Evolutionary conservation across 495 filamentous ascomycete genomes (phyloP).

Genomic region (Hypoxylon crocopeplum): DNA sequence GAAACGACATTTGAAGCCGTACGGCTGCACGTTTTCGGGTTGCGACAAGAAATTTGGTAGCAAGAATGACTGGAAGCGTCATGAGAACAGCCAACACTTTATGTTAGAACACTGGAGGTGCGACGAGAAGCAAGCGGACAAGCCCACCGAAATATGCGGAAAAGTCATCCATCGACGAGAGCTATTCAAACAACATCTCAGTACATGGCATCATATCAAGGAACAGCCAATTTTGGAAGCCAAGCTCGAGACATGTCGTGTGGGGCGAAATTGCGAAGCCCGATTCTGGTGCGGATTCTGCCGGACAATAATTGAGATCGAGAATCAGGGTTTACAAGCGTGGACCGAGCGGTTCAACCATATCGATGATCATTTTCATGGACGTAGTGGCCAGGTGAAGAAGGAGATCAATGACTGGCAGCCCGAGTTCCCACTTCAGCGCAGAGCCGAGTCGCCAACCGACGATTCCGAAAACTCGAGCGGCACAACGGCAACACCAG

Average conservation of each 20-base stretch:
- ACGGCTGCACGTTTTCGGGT: conserved; percentile 79
- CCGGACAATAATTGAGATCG: conserved; percentile 60
- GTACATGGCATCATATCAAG: conserved; percentile 57
- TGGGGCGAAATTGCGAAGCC: conserved; percentile 72
- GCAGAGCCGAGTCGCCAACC: background rate
- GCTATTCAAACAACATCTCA: conserved; percentile 65
- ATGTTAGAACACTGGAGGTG: conserved; percentile 82
- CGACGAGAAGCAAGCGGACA: conserved; percentile 44
- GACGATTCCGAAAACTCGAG: conserved; percentile 22
- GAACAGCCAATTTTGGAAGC: conserved; percentile 50
- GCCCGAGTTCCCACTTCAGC: conserved; percentile 31
- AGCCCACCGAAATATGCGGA: conserved; percentile 53
- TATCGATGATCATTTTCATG: conserved; percentile 79
- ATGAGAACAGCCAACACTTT: conserved; percentile 88
- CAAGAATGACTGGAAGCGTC: conserved; percentile 97
- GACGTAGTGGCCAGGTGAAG: conserved; percentile 38
- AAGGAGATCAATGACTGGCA: conserved; percentile 48
- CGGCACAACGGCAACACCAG: background rate
- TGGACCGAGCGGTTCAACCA: conserved; percentile 86
- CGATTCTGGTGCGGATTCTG: conserved; percentile 96
- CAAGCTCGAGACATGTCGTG: conserved; percentile 60
- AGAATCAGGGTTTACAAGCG: conserved; percentile 61
- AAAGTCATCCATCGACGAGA: conserved; percentile 68
- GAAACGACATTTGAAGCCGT: conserved; percentile 86
- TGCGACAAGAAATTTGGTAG: conserved; percentile 86